These are phyloP conservation scores for Cyberlindnera veronae DNA, from an alignment of 805 yeast genomes.

Conservation along the genomic window DNA sequence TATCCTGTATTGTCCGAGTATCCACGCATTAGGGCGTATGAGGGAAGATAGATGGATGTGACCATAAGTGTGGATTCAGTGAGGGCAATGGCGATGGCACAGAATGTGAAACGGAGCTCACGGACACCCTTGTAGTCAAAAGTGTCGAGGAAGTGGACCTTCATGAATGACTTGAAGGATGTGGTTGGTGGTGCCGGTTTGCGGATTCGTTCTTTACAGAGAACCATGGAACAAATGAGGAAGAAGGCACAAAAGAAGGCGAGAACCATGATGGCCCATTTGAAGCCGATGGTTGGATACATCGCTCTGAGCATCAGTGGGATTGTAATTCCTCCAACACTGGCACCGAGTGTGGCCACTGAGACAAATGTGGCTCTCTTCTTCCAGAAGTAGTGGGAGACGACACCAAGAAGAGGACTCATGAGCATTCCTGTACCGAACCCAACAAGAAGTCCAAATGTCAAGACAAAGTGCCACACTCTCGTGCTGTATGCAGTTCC, in stretches of 20 bases:
- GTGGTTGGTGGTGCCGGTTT: conserved; percentile 4
- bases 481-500: conserved; percentile 41
- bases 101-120: conserved; percentile 41
- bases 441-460: conserved; percentile 46
- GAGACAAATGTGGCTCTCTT: conserved; percentile 44
- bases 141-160: conserved; percentile 12
- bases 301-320: conserved; percentile 44
- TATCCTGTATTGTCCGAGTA: conserved; percentile 42
- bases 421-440: conserved; percentile 43
- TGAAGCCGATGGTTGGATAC: conserved; percentile 42
- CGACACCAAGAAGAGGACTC: conserved; percentile 40
- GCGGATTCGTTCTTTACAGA: conserved; percentile 34
- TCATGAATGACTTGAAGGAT: conserved; percentile 5
- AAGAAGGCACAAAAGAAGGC: conserved; percentile 36
- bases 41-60: conserved; percentile 46
- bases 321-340: conserved; percentile 49
- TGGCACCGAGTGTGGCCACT: conserved; percentile 45
- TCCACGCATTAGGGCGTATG: conserved; percentile 49
- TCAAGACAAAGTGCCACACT: conserved; percentile 48
- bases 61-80: conserved; percentile 32
- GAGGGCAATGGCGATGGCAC: conserved; percentile 40
- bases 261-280: conserved; percentile 48
- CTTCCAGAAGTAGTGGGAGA: conserved; percentile 40
- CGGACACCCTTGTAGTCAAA: conserved; percentile 36
- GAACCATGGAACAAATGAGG: conserved; percentile 22